These are phyloP conservation scores for Aspergillus tubingensis DNA, from an alignment of 2,329 filamentous ascomycete species.

Conservation along the genomic window DNA sequence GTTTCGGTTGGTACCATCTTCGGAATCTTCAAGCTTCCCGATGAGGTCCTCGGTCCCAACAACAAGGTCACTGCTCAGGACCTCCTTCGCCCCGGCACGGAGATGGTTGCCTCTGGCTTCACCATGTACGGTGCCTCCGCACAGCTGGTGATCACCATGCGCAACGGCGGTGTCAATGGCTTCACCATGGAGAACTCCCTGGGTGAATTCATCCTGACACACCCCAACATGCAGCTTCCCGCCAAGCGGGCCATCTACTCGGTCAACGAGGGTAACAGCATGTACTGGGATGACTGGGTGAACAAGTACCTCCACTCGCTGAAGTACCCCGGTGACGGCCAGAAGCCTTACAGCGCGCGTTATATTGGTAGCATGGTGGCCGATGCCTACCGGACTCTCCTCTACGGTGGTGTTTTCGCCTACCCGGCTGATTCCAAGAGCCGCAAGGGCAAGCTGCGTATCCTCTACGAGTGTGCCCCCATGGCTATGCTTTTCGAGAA, in stretches of 20 bases:
- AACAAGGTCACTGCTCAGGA: constrained; percentile 69
- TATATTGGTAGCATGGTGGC: constrained; percentile 99
- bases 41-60: constrained; percentile 52
- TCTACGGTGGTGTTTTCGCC: constrained; percentile 96
- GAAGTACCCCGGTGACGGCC: constrained; percentile 71
- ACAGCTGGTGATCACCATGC: constrained; percentile 97
- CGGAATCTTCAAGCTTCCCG: constrained; percentile 84
- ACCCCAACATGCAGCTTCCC: constrained; percentile 90
- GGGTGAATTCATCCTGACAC: constrained; percentile 97
- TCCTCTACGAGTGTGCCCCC: constrained; percentile 96
- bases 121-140: constrained; percentile 99
- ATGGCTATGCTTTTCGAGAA: constrained; percentile 99
- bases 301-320: constrained; percentile 86
- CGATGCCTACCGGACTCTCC: constrained; percentile 90
- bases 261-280: constrained; percentile 96
- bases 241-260: constrained; percentile 85
- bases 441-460: constrained; percentile 95
- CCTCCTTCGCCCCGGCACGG: constrained; percentile 83
- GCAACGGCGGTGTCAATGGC: constrained; percentile 86
- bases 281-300: constrained; percentile 91
- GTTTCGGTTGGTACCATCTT: constrained; percentile 99
- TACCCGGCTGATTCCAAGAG: constrained; percentile 98
- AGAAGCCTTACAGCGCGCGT: constrained; percentile 87
- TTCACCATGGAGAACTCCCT: constrained; percentile 97
- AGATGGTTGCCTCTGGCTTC: constrained; percentile 93